Percentiles rank a stretch among this genome's conserved stretches.
Conservation (phyloP, 148 eudicot genomes). For the Drosera capensis region DNA sequence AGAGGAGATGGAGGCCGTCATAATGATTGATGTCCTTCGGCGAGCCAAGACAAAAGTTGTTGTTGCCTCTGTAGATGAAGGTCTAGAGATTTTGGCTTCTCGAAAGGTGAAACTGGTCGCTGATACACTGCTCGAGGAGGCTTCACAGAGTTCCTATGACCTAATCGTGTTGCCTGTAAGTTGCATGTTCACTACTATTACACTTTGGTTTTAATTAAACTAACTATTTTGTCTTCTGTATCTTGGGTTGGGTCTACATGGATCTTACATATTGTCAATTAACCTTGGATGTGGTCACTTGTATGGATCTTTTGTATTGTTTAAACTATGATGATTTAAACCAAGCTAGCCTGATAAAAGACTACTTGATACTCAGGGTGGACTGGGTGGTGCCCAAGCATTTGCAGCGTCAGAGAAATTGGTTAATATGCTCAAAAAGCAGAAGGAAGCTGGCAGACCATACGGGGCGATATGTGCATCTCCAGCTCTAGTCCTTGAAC, state of each 20-base stretch:
- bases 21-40: constrained; percentile 73
- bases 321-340: too few relatives aligned
- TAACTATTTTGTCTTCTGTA: too few relatives aligned
- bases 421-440: constrained; percentile 74
- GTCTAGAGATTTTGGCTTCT: constrained; percentile 65
- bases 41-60: constrained; percentile 76
- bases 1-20: constrained; percentile 96
- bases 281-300: too few relatives aligned
- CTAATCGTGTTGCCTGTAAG: constrained; percentile 91
- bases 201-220: too few relatives aligned
- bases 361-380: constrained; percentile 51
- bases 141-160: constrained; percentile 46
- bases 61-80: constrained; percentile 77
- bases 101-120: constrained; percentile 81
- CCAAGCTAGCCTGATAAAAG: not conserved
- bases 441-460: constrained; percentile 51
- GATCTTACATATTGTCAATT: too few relatives aligned
- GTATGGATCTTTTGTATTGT: too few relatives aligned
- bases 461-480: constrained; percentile 98
- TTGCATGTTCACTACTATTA: too few relatives aligned
- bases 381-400: constrained; percentile 85
- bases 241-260: too few relatives aligned
- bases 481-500: constrained; percentile 83
- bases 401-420: constrained; percentile 67
- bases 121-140: constrained; percentile 72